These are phyloP conservation scores for Endothia cerciana DNA, from an alignment of 2,329 filamentous ascomycete species.

Conservation along the genomic window DNA sequence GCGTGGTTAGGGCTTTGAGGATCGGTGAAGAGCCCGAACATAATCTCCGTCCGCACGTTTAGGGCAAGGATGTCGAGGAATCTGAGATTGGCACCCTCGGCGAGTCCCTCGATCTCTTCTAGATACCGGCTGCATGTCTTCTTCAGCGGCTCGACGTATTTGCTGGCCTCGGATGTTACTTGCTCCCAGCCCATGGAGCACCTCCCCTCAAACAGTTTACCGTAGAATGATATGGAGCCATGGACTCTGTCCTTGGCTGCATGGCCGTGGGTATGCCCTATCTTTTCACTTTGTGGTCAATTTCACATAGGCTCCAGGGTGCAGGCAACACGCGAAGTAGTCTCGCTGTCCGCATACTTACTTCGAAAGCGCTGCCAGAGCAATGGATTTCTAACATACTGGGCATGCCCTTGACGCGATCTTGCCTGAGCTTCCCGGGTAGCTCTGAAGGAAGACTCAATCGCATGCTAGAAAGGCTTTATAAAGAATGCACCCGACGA, in stretches of 20 bases:
- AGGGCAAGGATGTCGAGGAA: slow-evolving; percentile 28
- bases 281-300: slow-evolving; percentile 10
- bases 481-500: too few relatives aligned
- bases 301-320: too few relatives aligned
- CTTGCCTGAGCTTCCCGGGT: too few relatives aligned
- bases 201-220: slow-evolving; percentile 16
- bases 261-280: slow-evolving; percentile 25
- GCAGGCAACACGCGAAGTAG: too few relatives aligned
- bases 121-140: slow-evolving; percentile 20
- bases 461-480: not conserved
- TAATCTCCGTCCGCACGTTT: slow-evolving; percentile 30
- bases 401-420: not conserved
- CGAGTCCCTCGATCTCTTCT: slow-evolving; percentile 27
- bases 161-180: slow-evolving; percentile 20
- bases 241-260: slow-evolving; percentile 17
- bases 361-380: slow-evolving; percentile 23
- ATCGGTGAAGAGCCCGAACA: slow-evolving; percentile 26
- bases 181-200: slow-evolving; percentile 25
- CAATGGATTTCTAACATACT: slow-evolving; percentile 19
- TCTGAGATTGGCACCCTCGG: slow-evolving; percentile 18
- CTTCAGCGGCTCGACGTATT: slow-evolving; percentile 14
- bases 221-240: slow-evolving; percentile 28
- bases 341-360: not conserved
- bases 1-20: not conserved
- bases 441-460: not conserved